Base-by-base conservation (phyloP, 208 protist species). In the Trypanosoma melophagium region DNA sequence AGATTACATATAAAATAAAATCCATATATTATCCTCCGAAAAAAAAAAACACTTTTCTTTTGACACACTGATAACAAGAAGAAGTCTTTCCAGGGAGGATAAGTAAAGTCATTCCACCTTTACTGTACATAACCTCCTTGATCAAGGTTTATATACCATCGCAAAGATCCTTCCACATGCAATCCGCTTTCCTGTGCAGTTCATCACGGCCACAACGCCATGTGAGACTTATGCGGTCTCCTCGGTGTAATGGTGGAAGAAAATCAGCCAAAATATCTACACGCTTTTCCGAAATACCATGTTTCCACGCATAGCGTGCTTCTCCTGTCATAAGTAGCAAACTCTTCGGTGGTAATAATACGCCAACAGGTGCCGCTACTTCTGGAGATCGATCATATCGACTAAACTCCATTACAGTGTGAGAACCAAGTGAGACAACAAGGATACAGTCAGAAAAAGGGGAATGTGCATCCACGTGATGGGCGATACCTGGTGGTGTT, bases 371-470 rank as follows among this genome's bases (percentile, higher is more conserved):
- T 19, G 63, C 66, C 8, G 61, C 63, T 21, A 69, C 64, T 22
- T 66, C 55, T 24, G 62, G 61, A 40, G 81, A 75, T 10, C 69
- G 22, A 49, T 81, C 64, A 62, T 79, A 79, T n/a, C 66, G 76
- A 50, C 71, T 67, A 60, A 86, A 94, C 31, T 94, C 88, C 80
- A 94, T 86, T 60, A 94, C 81, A 25, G 85, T 91, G 74, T 89
- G 83, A 9, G 85, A 91, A 9, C 85, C 88, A 4, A 94, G 77
- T n/a, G 85, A 91, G 14, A 94, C 85, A 22, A 91, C 74, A 9
- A 84, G 51, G 7, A 94, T 60, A 45, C 35, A 74, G 38, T 91
- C 81, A 17, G 63, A 66, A 65, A 90, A 91, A 13, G 83, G 61
- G n/a, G 44, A 74, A 68, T 94, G 88, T 12, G 83, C 76, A 65